phyloP scores from a whole-genome alignment of 495 filamentous ascomycete genomes.

The Xylaria flabelliformis region DNA sequence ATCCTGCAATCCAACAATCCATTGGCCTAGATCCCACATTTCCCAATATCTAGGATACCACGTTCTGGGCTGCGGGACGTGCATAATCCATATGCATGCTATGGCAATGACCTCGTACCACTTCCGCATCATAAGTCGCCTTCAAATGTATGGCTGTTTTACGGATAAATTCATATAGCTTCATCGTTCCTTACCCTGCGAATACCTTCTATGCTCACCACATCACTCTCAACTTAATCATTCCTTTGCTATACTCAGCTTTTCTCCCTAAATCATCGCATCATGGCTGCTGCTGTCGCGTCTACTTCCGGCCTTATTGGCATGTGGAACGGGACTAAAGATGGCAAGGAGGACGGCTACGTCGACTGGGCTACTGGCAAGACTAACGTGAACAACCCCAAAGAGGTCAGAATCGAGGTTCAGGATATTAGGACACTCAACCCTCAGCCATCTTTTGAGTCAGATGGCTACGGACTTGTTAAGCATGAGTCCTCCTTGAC shows the following conservation, averaged over 20 bases:
- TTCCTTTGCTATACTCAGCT: slow-evolving; percentile 17
- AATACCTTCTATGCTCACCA: slow-evolving; percentile 16
- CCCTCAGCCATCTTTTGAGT: slow-evolving; percentile 33
- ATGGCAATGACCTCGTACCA: not conserved
- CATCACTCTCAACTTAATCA: slow-evolving; percentile 18
- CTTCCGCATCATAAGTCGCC: not conserved
- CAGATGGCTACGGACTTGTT: slow-evolving; percentile 39
- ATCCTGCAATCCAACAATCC: slow-evolving; percentile 32
- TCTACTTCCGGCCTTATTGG: slow-evolving; percentile 40
- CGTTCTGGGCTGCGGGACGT: not conserved
- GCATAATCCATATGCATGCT: not conserved
- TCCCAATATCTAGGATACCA: slow-evolving; percentile 11
- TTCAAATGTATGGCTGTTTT: not conserved
- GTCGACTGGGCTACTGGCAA: slow-evolving; percentile 37
- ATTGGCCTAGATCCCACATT: slow-evolving; percentile 23
- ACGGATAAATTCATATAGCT: slow-evolving; percentile 34
- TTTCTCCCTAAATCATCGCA: not conserved
- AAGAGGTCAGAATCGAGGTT: slow-evolving; percentile 38
- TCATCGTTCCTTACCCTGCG: slow-evolving; percentile 6
- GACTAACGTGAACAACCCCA: slow-evolving; percentile 37
- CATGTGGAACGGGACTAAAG: slow-evolving; percentile 42
- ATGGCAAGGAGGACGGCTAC: slow-evolving; percentile 34
- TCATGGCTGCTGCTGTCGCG: slow-evolving; percentile 38
- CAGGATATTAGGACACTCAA: slow-evolving; percentile 37
- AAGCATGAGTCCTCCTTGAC: slow-evolving; percentile 39